Base-by-base conservation (phyloP, 164 flowering plant species). In the Magnolia changhungtana region DNA sequence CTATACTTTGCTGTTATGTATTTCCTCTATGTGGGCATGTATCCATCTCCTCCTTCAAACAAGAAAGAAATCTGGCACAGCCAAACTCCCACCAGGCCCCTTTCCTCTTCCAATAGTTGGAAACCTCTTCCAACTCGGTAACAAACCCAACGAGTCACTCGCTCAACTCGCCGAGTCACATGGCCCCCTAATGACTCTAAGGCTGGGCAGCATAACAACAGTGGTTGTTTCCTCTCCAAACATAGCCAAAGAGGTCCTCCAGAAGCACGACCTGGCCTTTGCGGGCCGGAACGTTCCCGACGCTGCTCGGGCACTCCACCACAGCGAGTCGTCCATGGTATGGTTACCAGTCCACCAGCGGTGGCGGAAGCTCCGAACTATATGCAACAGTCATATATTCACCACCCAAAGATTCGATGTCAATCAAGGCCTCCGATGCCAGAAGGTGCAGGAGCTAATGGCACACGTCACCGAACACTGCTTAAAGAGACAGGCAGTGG, bases 201-300 rank as follows among this genome's bases (percentile, higher is more conserved):
- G 45, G 45, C 45, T 37, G 0, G 45, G 45, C 86, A 21, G 67
- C 10, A 63, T 76, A 10, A 83, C 83, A 50, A 79, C 83, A 0
- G 69, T 85, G 0, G 81, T 84, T 23, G 73, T 79, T 2, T 81
- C 88, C 18, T 78, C 82, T 1, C 20, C 85, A 1, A 13, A 20
- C 23, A 49, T 73, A 45, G 85, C 85, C 31, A 77, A 74, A 69
- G 78, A 84, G 68, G 75, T 82, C 49, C 81, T 86, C 45, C 85
- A 80, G 23, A 76, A 73, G 21, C 11, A 80, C 7, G 83, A 83
- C 50, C 77, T 19, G 1, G 29, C 67, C 50, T 78, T 78, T n/a
- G 75, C 82, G 4, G 69, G 50, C 61, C 59, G 85, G 19, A n/a
- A 52, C 3, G n/a, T 74, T 8, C 72, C 61, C 0, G 79, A 81